Evolutionary conservation across 352 stramenopile genomes (phyloP), one percentile per base, ranked within the genome.

Genomic region (Peronospora farinosa): DNA sequence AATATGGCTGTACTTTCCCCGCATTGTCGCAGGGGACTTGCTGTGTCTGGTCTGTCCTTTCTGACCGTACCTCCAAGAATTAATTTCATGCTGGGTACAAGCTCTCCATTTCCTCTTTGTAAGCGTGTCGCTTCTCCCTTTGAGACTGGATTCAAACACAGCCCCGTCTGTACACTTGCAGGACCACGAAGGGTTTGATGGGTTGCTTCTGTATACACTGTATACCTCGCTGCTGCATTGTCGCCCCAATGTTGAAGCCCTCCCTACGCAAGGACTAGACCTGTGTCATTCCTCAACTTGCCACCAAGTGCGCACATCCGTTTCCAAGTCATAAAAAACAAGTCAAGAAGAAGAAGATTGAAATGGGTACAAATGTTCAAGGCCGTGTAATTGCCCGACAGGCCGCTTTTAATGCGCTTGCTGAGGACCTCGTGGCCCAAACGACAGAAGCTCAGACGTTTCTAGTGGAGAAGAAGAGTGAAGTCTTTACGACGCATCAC

Each of bases 401-500:
- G 13, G 28, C 38, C 30, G 40, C 48, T 40, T 75, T 54, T 38
- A 55, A 49, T 5, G 41, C 40, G 17, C 58, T 75, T 15, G 31
- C 52, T 12, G 54, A 60, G 17, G 62, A 75, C 33, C 45, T 75
- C 23, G 51, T 54, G 21, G 65, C 60, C 47, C 65, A 67, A 42
- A 49, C 57, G 51, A 45, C 31, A 13, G 54, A 38, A 7, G 66
- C 62, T 13, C 43, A 70, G 52, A 63, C 58, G 58, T 40, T 66
- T 21, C 51, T 82, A 40, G 69, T 47, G 25, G 61, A 70, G 36
- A 72, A 72, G 48, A 71, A 78, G 51, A 53, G 51, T 16, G 62
- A 71, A n/a, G 40, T 67, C 13, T 71, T 75, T 51, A 70, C 64
- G 31, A 16, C 38, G 37, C 63, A 75, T 51, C 63, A 75, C 54